Percentiles rank a stretch among this genome's conserved stretches.
Evolutionary conservation across 495 filamentous ascomycete species (phyloP).

Genomic region (Tricharina praecox): DNA sequence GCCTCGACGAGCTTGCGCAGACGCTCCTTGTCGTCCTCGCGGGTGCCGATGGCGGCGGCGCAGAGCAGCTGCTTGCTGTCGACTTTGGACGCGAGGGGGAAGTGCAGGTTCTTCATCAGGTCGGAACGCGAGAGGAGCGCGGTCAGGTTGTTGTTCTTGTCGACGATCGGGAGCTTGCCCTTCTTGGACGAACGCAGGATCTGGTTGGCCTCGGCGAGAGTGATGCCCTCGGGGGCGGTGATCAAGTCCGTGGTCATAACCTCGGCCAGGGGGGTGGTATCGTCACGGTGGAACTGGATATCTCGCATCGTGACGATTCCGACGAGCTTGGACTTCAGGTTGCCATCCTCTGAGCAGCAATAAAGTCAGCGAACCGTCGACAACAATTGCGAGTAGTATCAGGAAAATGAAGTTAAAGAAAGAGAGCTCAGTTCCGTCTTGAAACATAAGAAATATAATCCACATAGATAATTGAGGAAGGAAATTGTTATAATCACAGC

Average conservation of each 20-base stretch:
- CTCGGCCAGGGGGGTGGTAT: conserved; percentile 56
- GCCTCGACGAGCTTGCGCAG: conserved; percentile 83
- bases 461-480: too few relatives aligned
- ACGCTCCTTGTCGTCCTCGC: conserved; percentile 73
- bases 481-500: conserved; percentile 88
- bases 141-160: conserved; percentile 67
- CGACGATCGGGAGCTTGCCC: conserved; percentile 95
- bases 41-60: conserved; percentile 86
- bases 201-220: conserved; percentile 71
- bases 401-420: conserved; percentile 2
- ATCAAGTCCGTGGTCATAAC: conserved; percentile 95
- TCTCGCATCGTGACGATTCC: conserved; percentile 96
- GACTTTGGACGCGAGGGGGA: conserved; percentile 89
- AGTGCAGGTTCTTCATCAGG: conserved; percentile 97
- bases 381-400: conserved; percentile 9
- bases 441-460: conserved; percentile 31
- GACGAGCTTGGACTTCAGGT: conserved; percentile 80
- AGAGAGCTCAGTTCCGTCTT: conserved; percentile 8
- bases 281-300: conserved; percentile 77
- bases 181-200: conserved; percentile 94
- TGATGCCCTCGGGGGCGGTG: conserved; percentile 74
- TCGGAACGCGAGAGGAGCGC: conserved; percentile 93
- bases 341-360: conserved; percentile 56
- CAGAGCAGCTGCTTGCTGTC: conserved; percentile 95
- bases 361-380: conserved; percentile 4